These are phyloP conservation scores for Podila minutissima DNA, from an alignment of 192 early-diverging fungal genomes.

Conservation along the genomic window DNA sequence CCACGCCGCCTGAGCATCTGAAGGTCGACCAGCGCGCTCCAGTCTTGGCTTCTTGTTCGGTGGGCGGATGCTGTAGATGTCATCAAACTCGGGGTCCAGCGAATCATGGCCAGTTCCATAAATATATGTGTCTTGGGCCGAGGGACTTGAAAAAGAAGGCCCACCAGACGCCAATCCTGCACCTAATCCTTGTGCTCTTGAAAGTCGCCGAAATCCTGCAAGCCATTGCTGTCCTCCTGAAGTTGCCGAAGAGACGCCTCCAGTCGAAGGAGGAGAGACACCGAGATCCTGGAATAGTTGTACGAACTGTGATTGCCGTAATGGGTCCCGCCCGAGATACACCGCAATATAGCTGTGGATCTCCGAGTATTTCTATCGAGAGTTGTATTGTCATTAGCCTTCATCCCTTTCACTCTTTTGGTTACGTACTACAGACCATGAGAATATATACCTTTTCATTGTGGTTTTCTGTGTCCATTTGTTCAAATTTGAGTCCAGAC, in stretches of 20 bases:
- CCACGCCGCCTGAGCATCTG: constrained; percentile 34
- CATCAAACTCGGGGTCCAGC: constrained; percentile 41
- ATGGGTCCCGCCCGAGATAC: constrained; percentile 42
- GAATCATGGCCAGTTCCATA: constrained; percentile 15
- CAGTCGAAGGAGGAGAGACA: constrained; percentile 18
- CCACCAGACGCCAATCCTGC: background rate
- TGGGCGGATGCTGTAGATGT: constrained; percentile 43
- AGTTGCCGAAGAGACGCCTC: background rate
- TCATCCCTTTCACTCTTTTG: background rate
- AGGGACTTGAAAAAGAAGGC: too few relatives aligned
- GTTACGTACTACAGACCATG: background rate
- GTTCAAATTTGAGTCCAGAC: constrained; percentile 49
- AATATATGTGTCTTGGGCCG: background rate
- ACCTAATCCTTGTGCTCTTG: constrained; percentile 16
- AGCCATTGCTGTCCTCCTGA: constrained; percentile 31
- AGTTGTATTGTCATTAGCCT: background rate
- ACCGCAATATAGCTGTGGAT: constrained; percentile 41
- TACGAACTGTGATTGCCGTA: constrained; percentile 39
- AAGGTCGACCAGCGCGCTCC: constrained; percentile 31
- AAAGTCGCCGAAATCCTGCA: constrained; percentile 43
- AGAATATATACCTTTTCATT: constrained; percentile 21
- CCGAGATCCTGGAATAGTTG: constrained; percentile 38
- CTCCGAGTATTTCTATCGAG: constrained; percentile 33
- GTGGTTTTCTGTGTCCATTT: constrained; percentile 17
- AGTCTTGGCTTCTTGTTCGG: constrained; percentile 41